Evolutionary conservation across 441 rosid genomes (phyloP).

Genomic region (Hura crepitans): DNA sequence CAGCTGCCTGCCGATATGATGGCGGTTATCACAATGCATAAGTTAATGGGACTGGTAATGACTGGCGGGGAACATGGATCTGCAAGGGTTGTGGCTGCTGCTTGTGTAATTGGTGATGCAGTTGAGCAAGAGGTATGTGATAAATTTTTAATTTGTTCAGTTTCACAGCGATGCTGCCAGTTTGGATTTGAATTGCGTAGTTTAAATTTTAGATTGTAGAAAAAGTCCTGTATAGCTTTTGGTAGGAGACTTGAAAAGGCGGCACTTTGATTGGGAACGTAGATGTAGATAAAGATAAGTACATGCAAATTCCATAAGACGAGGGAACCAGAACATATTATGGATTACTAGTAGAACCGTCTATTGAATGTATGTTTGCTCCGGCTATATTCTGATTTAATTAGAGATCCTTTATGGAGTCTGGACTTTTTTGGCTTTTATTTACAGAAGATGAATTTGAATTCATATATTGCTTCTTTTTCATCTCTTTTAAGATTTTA

Average conservation of each 20-base stretch:
- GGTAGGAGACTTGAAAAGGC: background rate
- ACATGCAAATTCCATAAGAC: background rate
- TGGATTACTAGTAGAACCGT: background rate
- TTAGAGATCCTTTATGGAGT: background rate
- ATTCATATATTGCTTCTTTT: background rate
- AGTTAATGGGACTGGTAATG: constrained; percentile 69
- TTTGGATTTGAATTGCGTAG: constrained; percentile 4
- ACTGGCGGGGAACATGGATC: constrained; percentile 67
- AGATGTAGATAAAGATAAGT: background rate
- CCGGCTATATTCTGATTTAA: background rate
- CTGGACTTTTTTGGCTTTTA: background rate
- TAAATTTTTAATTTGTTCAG: constrained; percentile 21
- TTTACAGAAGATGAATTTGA: background rate
- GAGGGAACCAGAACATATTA: background rate
- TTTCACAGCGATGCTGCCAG: background rate
- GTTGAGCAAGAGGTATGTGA: constrained; percentile 85
- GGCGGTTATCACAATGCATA: constrained; percentile 92
- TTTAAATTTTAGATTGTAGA: too few relatives aligned
- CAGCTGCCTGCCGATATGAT: constrained; percentile 83
- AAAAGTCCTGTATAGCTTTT: background rate
- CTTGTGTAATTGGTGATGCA: constrained; percentile 71
- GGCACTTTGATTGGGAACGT: background rate
- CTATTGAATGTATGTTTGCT: background rate
- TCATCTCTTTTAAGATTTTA: background rate
- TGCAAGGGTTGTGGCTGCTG: constrained; percentile 75